Evolutionary conservation across 257 asterid species (phyloP).

Genomic region (Marsdenia floribunda): DNA sequence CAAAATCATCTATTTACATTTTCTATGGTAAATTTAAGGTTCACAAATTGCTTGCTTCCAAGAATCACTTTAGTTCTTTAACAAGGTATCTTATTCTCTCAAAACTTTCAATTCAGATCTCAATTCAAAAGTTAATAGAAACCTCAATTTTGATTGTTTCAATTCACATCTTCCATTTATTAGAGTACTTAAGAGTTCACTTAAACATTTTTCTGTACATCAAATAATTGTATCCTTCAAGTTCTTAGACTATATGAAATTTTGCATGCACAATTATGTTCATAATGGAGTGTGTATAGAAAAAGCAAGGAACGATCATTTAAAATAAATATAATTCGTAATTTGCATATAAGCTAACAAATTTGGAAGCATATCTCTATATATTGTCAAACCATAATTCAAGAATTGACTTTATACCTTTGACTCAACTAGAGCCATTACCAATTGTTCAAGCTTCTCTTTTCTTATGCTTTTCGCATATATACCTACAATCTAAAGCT

Average conservation of each 20-base stretch:
- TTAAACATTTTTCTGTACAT: neutral
- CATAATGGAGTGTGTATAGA: neutral
- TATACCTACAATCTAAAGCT: slow-evolving; percentile 62
- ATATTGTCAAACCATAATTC: neutral
- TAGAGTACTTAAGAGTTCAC: neutral
- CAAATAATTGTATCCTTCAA: neutral
- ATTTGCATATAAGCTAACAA: neutral
- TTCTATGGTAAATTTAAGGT: neutral
- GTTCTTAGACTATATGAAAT: neutral
- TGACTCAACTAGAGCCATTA: slow-evolving; percentile 78
- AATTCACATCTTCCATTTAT: neutral
- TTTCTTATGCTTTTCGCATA: slow-evolving; percentile 75
- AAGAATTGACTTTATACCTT: slow-evolving; percentile 38
- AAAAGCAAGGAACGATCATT: slow-evolving; percentile 1
- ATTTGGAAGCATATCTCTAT: neutral
- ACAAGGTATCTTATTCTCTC: neutral
- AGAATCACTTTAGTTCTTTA: no score
- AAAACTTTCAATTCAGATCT: neutral
- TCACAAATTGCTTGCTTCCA: neutral
- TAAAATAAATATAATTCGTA: neutral
- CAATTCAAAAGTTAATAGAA: neutral
- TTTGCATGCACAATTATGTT: neutral
- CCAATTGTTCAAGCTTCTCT: slow-evolving; percentile 72
- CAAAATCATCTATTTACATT: neutral
- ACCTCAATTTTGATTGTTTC: neutral